These are phyloP conservation scores for Aspergillus baeticus DNA, from an alignment of 495 filamentous ascomycete species.

Conservation along the genomic window DNA sequence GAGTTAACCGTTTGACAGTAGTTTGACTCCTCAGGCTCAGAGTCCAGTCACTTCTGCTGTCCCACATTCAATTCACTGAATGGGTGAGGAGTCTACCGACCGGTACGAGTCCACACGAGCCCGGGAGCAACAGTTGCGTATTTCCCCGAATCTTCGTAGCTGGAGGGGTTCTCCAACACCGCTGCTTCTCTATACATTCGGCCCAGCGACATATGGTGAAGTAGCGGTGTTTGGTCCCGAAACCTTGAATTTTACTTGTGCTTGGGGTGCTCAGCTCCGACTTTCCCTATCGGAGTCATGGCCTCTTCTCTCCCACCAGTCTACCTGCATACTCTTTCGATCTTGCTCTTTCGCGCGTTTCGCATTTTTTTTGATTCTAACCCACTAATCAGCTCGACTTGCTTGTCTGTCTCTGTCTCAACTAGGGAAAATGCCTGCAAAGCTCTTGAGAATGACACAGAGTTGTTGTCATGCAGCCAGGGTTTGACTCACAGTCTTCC, in stretches of 20 bases:
- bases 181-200: constrained; percentile 2
- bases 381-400: too few relatives aligned
- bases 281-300: background rate
- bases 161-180: background rate
- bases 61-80: too few relatives aligned
- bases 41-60: background rate
- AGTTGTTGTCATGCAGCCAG: too few relatives aligned
- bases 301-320: too few relatives aligned
- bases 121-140: too few relatives aligned
- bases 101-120: too few relatives aligned
- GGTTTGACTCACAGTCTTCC: too few relatives aligned
- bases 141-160: background rate
- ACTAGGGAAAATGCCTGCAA: too few relatives aligned
- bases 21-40: background rate
- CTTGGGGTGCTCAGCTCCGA: background rate
- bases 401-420: too few relatives aligned
- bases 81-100: too few relatives aligned
- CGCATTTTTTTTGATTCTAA: background rate
- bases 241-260: background rate
- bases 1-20: background rate
- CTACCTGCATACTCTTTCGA: too few relatives aligned
- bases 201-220: background rate
- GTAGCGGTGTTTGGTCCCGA: background rate
- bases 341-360: background rate
- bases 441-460: too few relatives aligned